phyloP scores from a whole-genome alignment of 768 basidiomycete species.

The Suillus ampliporus region DNA sequence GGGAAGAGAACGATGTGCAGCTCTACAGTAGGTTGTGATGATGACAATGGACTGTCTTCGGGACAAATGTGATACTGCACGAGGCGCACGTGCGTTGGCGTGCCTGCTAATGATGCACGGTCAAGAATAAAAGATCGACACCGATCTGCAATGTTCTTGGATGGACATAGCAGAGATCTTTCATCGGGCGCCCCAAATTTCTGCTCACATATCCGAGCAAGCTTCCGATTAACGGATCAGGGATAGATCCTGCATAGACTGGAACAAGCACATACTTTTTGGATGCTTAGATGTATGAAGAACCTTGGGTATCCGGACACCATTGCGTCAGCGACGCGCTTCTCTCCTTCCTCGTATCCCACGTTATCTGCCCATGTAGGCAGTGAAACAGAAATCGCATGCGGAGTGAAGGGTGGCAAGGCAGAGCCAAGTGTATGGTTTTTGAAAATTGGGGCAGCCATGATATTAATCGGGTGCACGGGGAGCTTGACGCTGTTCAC shows the following conservation, averaged over 20 bases:
- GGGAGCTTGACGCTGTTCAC: not conserved
- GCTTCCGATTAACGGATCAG: constrained; percentile 49
- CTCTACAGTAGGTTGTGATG: constrained; percentile 42
- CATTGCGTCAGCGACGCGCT: constrained; percentile 80
- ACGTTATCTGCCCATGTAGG: constrained; percentile 93
- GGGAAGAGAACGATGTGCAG: constrained; percentile 87
- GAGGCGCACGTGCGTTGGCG: constrained; percentile 55
- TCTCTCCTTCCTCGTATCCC: constrained; percentile 89
- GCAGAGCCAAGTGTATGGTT: constrained; percentile 48
- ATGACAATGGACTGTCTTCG: constrained; percentile 45
- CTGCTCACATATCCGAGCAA: constrained; percentile 74
- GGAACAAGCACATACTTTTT: constrained; percentile 63
- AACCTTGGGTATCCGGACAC: constrained; percentile 93
- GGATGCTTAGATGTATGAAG: constrained; percentile 87
- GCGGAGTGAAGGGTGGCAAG: constrained; percentile 73
- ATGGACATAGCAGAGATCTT: constrained; percentile 79
- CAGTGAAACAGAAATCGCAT: constrained; percentile 94
- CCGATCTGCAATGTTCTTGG: constrained; percentile 69
- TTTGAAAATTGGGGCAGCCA: constrained; percentile 11
- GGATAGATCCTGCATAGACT: not conserved
- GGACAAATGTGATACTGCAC: constrained; percentile 77
- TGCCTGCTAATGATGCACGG: constrained; percentile 50
- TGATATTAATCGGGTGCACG: constrained; percentile 9
- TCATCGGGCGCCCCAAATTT: constrained; percentile 80
- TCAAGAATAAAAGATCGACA: constrained; percentile 76